Conservation (phyloP, 2,329 filamentous ascomycete genomes). For the Cercospora sp. region DNA sequence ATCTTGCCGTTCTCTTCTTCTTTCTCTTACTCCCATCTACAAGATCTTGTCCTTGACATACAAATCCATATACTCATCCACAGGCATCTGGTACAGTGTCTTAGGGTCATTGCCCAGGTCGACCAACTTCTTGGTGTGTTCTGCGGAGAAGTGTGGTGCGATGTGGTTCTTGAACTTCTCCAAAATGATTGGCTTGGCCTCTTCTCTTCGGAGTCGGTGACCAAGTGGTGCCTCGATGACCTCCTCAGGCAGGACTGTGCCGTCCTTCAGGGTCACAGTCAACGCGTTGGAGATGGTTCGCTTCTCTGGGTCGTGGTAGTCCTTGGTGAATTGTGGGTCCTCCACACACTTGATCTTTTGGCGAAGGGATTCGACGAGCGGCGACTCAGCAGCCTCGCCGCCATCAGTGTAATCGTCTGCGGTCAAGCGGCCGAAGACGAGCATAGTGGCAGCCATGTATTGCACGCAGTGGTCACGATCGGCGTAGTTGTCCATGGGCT, state of each 20-base stretch:
- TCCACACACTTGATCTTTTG: conserved; percentile 95
- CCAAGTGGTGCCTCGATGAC: conserved; percentile 92
- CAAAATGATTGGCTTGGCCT: conserved; percentile 92
- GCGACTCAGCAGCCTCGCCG: conserved; percentile 84
- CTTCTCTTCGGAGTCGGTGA: conserved; percentile 84
- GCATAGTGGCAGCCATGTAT: conserved; percentile 98
- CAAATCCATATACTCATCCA: conserved; percentile 92
- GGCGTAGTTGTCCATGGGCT: conserved; percentile 99
- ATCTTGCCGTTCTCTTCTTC: neutral
- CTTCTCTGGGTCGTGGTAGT: conserved; percentile 92
- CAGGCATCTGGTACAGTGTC: conserved; percentile 74
- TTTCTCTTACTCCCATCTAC: conserved; percentile 13
- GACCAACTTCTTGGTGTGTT: conserved; percentile 78
- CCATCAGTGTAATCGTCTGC: conserved; percentile 93
- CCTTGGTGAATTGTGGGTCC: conserved; percentile 81
- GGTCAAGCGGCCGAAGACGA: conserved; percentile 89
- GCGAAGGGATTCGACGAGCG: conserved; percentile 85
- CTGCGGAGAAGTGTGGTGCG: conserved; percentile 74
- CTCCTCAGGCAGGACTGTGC: conserved; percentile 85
- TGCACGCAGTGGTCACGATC: conserved; percentile 99
- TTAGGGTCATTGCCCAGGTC: conserved; percentile 73
- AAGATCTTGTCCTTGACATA: conserved; percentile 59
- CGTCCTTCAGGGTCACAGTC: conserved; percentile 91
- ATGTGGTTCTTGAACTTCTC: conserved; percentile 95
- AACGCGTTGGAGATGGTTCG: conserved; percentile 97